Percentiles rank a stretch among this genome's conserved stretches.
Evolutionary conservation across 129 eudicot genomes (phyloP).

Genomic region (Chrysanthemum lavandulifolium): DNA sequence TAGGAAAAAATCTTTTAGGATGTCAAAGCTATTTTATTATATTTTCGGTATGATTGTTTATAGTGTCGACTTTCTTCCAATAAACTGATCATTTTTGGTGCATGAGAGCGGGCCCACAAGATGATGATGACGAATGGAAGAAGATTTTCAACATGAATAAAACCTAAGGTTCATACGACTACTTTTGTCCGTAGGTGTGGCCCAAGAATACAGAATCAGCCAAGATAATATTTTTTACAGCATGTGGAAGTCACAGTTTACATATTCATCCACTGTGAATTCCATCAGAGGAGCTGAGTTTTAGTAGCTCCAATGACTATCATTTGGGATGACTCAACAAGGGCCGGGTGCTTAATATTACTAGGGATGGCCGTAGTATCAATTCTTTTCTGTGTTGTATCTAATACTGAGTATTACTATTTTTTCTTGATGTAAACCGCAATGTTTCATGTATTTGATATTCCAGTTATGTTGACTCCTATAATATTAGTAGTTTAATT

Average conservation of each 20-base stretch:
- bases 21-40: not conserved
- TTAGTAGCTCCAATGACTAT: slow-evolving; percentile 9
- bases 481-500: slow-evolving; percentile 4
- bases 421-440: slow-evolving; percentile 26
- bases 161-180: slow-evolving; percentile 19
- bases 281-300: slow-evolving; percentile 24
- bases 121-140: slow-evolving; percentile 5
- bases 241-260: slow-evolving; percentile 12
- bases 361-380: not conserved
- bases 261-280: slow-evolving; percentile 14
- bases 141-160: slow-evolving; percentile 14
- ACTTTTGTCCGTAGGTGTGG: slow-evolving; percentile 20
- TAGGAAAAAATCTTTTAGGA: slow-evolving; percentile 15
- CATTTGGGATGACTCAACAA: slow-evolving; percentile 8
- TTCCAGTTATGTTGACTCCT: slow-evolving; percentile 15
- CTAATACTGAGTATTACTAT: slow-evolving; percentile 1
- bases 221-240: slow-evolving; percentile 2
- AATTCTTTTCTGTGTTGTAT: slow-evolving; percentile 20
- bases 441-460: slow-evolving; percentile 21
- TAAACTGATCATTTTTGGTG: not conserved
- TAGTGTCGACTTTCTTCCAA: not conserved
- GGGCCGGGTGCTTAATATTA: slow-evolving; percentile 14
- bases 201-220: slow-evolving; percentile 20
- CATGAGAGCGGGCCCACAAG: not conserved
- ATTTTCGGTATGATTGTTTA: slow-evolving; percentile 6